Base-by-base conservation (phyloP, 225 moss, liverwort and hornwort genomes). In the Marchantia paleacea region DNA sequence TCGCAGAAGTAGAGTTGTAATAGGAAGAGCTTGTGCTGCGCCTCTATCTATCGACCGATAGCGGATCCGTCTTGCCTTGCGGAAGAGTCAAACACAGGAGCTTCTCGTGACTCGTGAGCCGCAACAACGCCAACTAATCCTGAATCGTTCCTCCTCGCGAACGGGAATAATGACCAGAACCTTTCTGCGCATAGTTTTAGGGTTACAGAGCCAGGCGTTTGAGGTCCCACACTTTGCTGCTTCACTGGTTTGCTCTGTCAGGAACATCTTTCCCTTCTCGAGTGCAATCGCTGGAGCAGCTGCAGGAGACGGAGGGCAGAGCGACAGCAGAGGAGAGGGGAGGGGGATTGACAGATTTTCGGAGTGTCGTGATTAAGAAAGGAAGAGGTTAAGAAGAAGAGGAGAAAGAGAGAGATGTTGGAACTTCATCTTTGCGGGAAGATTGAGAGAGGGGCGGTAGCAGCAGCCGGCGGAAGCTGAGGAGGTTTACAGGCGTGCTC, bases 381-480 rank as follows among this genome's bases (percentile, higher is more conserved):
- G 60, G 39, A 39, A 3, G 60, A 14, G 29, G 30, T 12, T 10
- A 8, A 3, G 31, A 70, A 15, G 69, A 24, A 51, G 74, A 54
- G 22, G 28, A 53, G 22, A 0, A 20, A 47, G 25, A 11, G 52
- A n/a, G 53, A 74, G 73, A 75, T 75, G 75, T 49, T 75, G 55
- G 75, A 75, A 12, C 30, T 75, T 57, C 13, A 75, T 57, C 75
- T 55, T 31, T 75, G 57, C 75, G 29, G 75, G 57, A 75, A 75
- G 29, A 57, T 58, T 15, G 75, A 75, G 75, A 57, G 75, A 30
- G 57, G 75, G 13, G 75, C 55, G 55, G 57, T 55, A 28, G 18
- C 8, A 75, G 75, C 52, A 52, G 52, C 24, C 10, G n/a, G 57
- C 10, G 75, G 75, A 58, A 58, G 75, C 55, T 55, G 55, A 75